Base-by-base conservation (phyloP, 495 filamentous ascomycete species). In the Penicillium chermesinum region DNA sequence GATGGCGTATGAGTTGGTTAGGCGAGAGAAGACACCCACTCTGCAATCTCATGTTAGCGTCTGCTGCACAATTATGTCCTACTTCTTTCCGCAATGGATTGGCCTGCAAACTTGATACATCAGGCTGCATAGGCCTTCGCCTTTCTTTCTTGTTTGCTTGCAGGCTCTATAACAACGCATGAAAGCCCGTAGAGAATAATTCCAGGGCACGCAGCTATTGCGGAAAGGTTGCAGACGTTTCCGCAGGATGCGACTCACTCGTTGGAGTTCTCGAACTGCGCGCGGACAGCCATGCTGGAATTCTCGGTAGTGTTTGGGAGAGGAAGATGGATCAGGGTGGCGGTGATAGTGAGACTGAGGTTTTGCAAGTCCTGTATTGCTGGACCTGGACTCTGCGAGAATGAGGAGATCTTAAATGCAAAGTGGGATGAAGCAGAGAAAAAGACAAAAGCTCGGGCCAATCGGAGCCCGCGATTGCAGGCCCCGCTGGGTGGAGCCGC, bases 261-360 rank as follows among this genome's bases (percentile, higher is more conserved):
- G 77, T 97, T 96, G 54, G 89, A 95, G 74, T 95, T 96, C 73
- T 97, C 93, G 66, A 97, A 98, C 75, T 93, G 85, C 46, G 86
- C 86, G 66, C 86, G 83, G 41, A 90, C 86, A 71, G 86, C 83
- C 86, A 90, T 90, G 62, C 47, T 62, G 50, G 38, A 39, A 34
- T 15, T n/a, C 20, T 33, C 22, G 39, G 16, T 36, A 32, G 27
- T 39, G 34, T 42, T 22, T 9, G 46, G 25, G 25, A 30, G 25
- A 30, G 25, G 25, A 10, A 10, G 15, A 47, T 20, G 19, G 15
- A 20, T 37, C 14, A 15, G 32, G 17, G 22, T 25, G 35, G 25
- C 42, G 18, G 13, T 22, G 15, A 27, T 14, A 38, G 41, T 39
- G 37, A 33, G 38, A 21, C 37, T 20, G 50, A 20, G 17, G 19